phyloP scores from a whole-genome alignment of 768 basidiomycete species.

The Termitomyces sp. region DNA sequence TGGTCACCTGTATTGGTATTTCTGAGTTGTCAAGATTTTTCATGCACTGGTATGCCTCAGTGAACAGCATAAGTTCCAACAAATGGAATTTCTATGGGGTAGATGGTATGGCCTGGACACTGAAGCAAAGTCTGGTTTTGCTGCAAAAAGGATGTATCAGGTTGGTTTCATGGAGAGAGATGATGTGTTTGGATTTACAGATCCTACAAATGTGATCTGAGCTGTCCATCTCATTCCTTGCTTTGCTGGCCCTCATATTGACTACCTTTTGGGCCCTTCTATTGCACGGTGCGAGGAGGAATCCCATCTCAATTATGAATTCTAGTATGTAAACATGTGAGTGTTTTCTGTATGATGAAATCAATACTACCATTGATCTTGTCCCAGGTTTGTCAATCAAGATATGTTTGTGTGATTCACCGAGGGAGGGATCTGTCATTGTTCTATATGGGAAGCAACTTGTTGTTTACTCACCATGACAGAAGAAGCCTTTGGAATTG shows the following conservation, averaged over 20 bases:
- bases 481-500: no score
- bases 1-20: not conserved
- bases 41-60: not conserved
- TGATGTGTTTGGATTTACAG: conserved; percentile 29
- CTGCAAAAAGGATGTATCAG: conserved; percentile 8
- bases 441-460: no score
- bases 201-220: conserved; percentile 26
- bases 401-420: no score
- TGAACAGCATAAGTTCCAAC: not conserved
- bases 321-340: conserved; percentile 27
- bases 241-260: conserved; percentile 12
- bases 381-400: no score
- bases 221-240: conserved; percentile 29
- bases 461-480: no score
- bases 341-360: no score
- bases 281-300: conserved; percentile 6
- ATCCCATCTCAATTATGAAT: not conserved
- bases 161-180: conserved; percentile 21
- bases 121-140: conserved; percentile 7
- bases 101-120: conserved; percentile 19
- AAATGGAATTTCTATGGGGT: not conserved
- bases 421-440: no score
- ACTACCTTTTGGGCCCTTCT: conserved; percentile 12
- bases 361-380: no score
- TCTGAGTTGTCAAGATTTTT: not conserved